Evolutionary conservation across 306 rosid species (phyloP).

Genomic region (Sesbania bispinosa): DNA sequence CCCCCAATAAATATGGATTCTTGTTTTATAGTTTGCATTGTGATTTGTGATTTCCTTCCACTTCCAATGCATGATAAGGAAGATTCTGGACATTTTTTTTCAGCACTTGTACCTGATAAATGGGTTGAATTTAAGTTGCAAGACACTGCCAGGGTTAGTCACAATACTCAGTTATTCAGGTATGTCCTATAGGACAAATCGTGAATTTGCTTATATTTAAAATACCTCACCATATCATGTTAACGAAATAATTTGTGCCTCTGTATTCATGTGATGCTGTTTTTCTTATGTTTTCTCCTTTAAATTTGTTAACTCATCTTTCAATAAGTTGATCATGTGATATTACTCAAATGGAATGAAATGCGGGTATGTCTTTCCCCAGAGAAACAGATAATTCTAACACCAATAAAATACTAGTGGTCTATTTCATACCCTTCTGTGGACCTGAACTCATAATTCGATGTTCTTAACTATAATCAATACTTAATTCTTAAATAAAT

Average conservation of each 20-base stretch:
- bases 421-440: neutral
- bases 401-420: neutral
- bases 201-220: neutral
- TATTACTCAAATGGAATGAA: neutral
- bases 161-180: conserved; percentile 83
- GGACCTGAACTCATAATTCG: neutral
- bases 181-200: conserved; percentile 20
- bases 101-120: conserved; percentile 70
- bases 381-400: neutral
- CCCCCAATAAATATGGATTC: neutral
- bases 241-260: neutral
- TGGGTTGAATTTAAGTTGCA: conserved; percentile 89
- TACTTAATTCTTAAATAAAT: neutral
- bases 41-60: neutral
- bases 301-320: neutral
- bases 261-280: neutral
- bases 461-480: neutral
- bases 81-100: conserved; percentile 16
- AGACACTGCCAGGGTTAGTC: conserved; percentile 88
- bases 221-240: neutral
- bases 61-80: neutral
- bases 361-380: neutral
- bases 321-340: neutral
- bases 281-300: neutral
- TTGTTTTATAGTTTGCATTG: neutral